Evolutionary conservation across 1,284 basidiomycete species (phyloP).

Genomic region (Boletellus sp.): DNA sequence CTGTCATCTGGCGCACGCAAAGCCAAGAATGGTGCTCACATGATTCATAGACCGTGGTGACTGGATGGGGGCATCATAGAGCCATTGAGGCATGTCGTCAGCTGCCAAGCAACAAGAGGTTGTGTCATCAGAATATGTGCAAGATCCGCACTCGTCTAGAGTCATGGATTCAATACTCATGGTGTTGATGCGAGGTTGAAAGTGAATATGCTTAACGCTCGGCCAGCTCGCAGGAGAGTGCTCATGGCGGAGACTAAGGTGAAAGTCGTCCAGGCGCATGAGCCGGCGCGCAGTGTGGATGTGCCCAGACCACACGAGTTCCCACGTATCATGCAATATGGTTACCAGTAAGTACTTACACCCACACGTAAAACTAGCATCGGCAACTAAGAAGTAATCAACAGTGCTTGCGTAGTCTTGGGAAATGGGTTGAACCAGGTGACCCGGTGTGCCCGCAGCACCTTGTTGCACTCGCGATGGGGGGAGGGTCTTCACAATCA

Average conservation of each 20-base stretch:
- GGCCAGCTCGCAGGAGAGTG: background rate
- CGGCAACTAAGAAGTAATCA: too few species aligned
- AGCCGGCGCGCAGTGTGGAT: too few species aligned
- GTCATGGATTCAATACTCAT: background rate
- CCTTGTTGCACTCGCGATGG: constrained; percentile 5
- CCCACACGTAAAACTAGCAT: background rate
- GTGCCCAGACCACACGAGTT: too few species aligned
- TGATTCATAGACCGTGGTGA: background rate
- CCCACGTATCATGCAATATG: too few species aligned
- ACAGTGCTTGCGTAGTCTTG: background rate
- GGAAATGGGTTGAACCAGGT: constrained; percentile 16
- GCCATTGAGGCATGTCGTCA: background rate
- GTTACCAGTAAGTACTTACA: too few species aligned
- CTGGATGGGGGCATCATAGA: background rate
- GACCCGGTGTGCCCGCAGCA: constrained; percentile 3
- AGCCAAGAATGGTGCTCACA: constrained; percentile 5
- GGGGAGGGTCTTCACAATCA: background rate
- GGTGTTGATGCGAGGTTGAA: background rate
- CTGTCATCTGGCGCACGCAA: background rate
- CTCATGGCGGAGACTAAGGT: background rate
- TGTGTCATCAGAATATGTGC: background rate
- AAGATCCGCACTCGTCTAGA: constrained; percentile 5
- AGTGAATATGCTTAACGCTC: constrained; percentile 8
- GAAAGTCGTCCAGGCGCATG: constrained; percentile 5
- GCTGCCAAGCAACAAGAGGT: background rate